These are phyloP conservation scores for Saprolegnia diclina DNA, from an alignment of 352 stramenopile species.

Conservation along the genomic window DNA sequence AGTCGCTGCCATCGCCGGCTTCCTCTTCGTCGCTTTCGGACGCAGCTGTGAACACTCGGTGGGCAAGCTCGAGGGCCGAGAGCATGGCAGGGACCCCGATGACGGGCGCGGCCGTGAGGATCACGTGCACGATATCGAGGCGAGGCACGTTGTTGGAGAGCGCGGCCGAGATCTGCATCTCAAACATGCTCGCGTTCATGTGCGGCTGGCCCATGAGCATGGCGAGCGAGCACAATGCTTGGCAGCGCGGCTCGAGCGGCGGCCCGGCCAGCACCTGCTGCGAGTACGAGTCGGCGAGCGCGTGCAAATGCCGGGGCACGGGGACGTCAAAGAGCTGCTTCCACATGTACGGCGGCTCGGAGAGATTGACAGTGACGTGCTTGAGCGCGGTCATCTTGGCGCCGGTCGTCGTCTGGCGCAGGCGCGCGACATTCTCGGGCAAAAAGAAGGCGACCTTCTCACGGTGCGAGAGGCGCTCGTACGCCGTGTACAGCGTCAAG, in stretches of 20 bases:
- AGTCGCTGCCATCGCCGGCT: not conserved
- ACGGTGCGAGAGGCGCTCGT: conserved; percentile 6
- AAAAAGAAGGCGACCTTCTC: conserved; percentile 23
- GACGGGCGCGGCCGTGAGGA: not conserved
- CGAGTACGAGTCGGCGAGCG: conserved; percentile 9
- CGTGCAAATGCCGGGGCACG: not conserved
- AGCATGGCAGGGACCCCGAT: conserved; percentile 2
- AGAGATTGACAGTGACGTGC: not conserved
- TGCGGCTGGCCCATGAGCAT: conserved; percentile 11
- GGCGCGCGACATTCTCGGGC: conserved; percentile 15
- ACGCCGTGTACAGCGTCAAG: conserved; percentile 12
- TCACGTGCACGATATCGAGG: conserved; percentile 5
- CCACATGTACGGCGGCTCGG: not conserved
- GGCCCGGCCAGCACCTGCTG: not conserved
- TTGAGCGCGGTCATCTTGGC: not conserved
- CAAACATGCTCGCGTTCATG: not conserved
- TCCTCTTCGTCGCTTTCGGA: conserved; percentile 4
- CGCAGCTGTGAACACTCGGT: not conserved
- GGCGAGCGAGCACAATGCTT: not conserved
- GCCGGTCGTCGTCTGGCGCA: conserved; percentile 2
- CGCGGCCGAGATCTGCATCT: conserved; percentile 4
- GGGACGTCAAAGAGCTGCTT: conserved; percentile 15
- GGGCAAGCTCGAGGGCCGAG: not conserved
- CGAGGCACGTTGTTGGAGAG: not conserved
- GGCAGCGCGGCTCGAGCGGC: not conserved